Percentiles rank a stretch among this genome's conserved stretches.
Conservation (phyloP, 805 yeast genomes). For the Brettanomyces bruxellensis region DNA sequence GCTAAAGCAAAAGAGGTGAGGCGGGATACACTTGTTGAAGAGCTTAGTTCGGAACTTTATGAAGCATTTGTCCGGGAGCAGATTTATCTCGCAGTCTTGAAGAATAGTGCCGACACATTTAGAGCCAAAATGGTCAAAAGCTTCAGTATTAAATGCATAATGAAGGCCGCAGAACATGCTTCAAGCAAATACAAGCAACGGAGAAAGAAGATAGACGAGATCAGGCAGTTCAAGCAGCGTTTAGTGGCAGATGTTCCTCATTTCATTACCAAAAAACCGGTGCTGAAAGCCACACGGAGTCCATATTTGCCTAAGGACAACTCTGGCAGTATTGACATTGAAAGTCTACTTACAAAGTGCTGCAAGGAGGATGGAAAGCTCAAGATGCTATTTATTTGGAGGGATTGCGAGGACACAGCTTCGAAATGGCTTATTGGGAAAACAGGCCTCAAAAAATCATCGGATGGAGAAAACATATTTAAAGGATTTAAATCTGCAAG, state of each 20-base stretch:
- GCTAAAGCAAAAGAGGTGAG: background rate
- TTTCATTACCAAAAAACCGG: background rate
- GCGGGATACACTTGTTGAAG: background rate
- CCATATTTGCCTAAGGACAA: background rate
- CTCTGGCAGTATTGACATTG: background rate
- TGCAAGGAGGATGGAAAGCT: slow-evolving; percentile 20
- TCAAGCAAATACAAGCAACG: slow-evolving; percentile 20
- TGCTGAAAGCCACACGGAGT: no score
- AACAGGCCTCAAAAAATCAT: slow-evolving; percentile 13
- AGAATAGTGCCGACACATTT: slow-evolving; percentile 36
- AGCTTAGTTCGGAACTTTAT: slow-evolving; percentile 28
- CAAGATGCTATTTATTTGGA: slow-evolving; percentile 22
- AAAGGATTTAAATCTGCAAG: background rate
- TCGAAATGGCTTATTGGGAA: slow-evolving; percentile 16
- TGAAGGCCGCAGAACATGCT: slow-evolving; percentile 16
- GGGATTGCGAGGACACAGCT: slow-evolving; percentile 24
- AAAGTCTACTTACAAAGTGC: background rate
- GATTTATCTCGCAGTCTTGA: slow-evolving; percentile 32
- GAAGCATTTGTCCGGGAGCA: slow-evolving; percentile 55
- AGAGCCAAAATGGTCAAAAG: slow-evolving; percentile 25
- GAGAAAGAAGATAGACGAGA: slow-evolving; percentile 32
- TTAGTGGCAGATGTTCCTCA: slow-evolving; percentile 11
- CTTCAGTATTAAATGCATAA: slow-evolving; percentile 25
- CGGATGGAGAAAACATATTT: slow-evolving; percentile 4
- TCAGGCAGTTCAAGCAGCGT: slow-evolving; percentile 17